Base-by-base conservation (phyloP, 768 basidiomycete species). In the Cyclocybe aegerita region DNA sequence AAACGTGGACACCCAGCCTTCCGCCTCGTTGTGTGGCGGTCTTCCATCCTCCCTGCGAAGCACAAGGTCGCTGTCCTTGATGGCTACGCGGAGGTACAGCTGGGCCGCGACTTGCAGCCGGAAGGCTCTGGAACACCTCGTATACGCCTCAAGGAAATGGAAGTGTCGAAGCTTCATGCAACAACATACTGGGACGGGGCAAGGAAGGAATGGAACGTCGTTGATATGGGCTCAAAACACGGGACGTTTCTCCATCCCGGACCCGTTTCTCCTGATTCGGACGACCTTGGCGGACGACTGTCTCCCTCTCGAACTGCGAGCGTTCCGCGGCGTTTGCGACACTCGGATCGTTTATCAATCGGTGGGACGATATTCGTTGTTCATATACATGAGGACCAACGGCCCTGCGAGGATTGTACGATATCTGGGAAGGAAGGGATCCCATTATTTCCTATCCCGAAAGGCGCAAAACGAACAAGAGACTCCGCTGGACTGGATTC, bases 161-260 rank as follows among this genome's bases (percentile, higher is more conserved):
- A 80, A 53, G 88, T 92, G 9, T 90, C 88, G 2, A 93, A 92
- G 66, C 56, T 86, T 46, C 91, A 93, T 60, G 85, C 88, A 7
- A 88, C 84, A 2, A 71, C 79, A 1, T 93, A 80, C 61, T 90
- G 84, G 85, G 84, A 90, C 62, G 69, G 70, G 32, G 64, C 65
- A 29, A 73, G 79, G 48, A 63, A 68, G 10, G 78, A 80, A 50
- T 93, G 90, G 90, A 77, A 79, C 2, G 69, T 89, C 30, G 88
- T 91, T 8, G 91, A 93, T 63, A 88, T 88, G 84, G 91, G 88
- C 8, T 89, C 87, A 46, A 86, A 83, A 65, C 91, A 93, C 56
- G 91, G 91, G 3, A 92, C 90, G 0, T 92, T 84, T 63, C 48
- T 89, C 50, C 68, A 65, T 39, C 58, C 66, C n/a, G 67, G 64